phyloP scores from a whole-genome alignment of 345 rosid genomes.

The Lepidium africanum region DNA sequence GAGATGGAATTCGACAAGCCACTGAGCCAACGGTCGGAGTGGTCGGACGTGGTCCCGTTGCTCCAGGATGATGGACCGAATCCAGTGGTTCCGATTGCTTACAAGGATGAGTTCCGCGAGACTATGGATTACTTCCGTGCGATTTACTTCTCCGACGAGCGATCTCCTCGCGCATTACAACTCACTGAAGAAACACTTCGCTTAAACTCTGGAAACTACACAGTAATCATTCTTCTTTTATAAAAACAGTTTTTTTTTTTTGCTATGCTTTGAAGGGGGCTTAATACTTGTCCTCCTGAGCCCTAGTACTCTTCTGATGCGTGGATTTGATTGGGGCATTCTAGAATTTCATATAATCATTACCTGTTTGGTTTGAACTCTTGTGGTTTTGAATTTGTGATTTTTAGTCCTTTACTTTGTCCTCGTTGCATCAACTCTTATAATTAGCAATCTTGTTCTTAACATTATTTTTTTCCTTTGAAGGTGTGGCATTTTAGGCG shows the following conservation, averaged over 20 bases:
- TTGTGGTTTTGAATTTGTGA: background rate
- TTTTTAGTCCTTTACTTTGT: background rate
- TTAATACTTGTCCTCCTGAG: background rate
- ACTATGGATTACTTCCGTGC: slow-evolving; percentile 92
- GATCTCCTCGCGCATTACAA: slow-evolving; percentile 64
- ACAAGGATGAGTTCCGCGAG: slow-evolving; percentile 70
- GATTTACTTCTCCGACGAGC: slow-evolving; percentile 58
- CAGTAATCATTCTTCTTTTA: slow-evolving; percentile 32
- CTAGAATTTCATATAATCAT: background rate
- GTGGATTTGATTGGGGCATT: background rate
- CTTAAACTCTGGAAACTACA: slow-evolving; percentile 80
- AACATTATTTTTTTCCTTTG: background rate
- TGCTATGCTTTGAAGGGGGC: background rate
- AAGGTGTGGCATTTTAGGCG: slow-evolving; percentile 98
- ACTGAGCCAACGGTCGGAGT: slow-evolving; percentile 53
- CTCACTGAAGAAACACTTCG: slow-evolving; percentile 59
- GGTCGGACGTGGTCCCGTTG: slow-evolving; percentile 67
- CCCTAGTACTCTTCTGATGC: background rate
- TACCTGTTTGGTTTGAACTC: background rate
- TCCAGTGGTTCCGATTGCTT: slow-evolving; percentile 76
- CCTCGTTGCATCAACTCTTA: background rate
- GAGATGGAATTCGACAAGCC: slow-evolving; percentile 35
- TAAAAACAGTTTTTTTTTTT: background rate
- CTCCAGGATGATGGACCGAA: slow-evolving; percentile 82
- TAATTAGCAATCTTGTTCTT: background rate